phyloP scores from a whole-genome alignment of 1,139 yeast genomes.

The Debaryomyces singareniensis region DNA sequence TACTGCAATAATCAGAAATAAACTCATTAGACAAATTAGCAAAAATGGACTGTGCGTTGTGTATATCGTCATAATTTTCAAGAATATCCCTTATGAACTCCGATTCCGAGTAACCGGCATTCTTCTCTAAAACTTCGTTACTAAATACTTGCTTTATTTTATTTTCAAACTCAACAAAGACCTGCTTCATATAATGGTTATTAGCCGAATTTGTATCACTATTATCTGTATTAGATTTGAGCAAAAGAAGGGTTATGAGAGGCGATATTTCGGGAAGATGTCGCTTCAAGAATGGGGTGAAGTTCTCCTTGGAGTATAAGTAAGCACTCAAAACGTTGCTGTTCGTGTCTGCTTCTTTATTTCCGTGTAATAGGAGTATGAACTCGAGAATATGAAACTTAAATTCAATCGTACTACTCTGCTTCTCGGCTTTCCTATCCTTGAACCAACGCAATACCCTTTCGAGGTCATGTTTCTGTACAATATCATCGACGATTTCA shows the following conservation, averaged over 20 bases:
- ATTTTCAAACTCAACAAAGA: slow-evolving; percentile 17
- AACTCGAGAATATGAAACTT: slow-evolving; percentile 59
- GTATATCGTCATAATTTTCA: slow-evolving; percentile 33
- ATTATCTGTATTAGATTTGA: slow-evolving; percentile 11
- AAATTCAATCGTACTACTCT: slow-evolving; percentile 39
- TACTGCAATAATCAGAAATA: slow-evolving; percentile 61
- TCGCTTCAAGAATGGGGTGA: slow-evolving; percentile 37
- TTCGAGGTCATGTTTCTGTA: slow-evolving; percentile 26
- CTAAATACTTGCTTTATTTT: slow-evolving; percentile 22
- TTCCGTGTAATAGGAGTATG: slow-evolving; percentile 32
- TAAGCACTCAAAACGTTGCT: slow-evolving; percentile 41
- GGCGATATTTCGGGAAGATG: slow-evolving; percentile 45
- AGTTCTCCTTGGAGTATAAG: slow-evolving; percentile 48
- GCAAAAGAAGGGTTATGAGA: slow-evolving; percentile 45
- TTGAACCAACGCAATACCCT: slow-evolving; percentile 33
- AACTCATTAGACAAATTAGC: slow-evolving; percentile 43
- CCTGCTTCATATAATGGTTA: slow-evolving; percentile 13
- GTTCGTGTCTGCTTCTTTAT: slow-evolving; percentile 8
- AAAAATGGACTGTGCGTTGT: slow-evolving; percentile 24
- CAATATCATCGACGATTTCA: slow-evolving; percentile 32
- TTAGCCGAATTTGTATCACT: slow-evolving; percentile 7
- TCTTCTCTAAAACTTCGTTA: slow-evolving; percentile 12
- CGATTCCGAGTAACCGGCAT: slow-evolving; percentile 16
- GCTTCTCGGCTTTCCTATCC: neutral
- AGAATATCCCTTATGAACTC: slow-evolving; percentile 38